Evolutionary conservation across 192 early-diverging fungal species (phyloP).

Genomic region (Chytriomyces sp.): DNA sequence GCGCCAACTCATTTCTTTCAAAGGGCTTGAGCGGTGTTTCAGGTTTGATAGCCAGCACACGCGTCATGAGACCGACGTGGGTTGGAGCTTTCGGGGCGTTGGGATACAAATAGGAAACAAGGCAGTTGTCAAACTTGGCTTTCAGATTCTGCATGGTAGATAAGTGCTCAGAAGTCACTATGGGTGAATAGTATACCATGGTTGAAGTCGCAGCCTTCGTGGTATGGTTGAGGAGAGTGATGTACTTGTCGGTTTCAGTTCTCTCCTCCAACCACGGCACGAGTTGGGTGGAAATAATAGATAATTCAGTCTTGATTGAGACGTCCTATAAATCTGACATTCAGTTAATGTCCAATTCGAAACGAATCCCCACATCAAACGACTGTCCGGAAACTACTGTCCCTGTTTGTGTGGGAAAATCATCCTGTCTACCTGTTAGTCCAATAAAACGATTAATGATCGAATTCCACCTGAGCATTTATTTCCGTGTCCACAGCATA

Average conservation of each 20-base stretch:
- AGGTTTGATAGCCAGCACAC: conserved; percentile 23
- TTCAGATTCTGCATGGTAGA: conserved; percentile 4
- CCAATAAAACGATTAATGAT: too few relatives aligned
- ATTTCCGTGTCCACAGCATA: background rate
- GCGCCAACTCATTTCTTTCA: conserved; percentile 9
- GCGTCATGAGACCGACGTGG: conserved; percentile 24
- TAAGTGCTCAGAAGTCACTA: background rate
- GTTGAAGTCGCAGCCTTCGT: background rate
- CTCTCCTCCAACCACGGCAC: conserved; percentile 22
- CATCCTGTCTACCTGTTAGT: background rate
- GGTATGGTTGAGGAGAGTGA: background rate
- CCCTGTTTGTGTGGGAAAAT: background rate
- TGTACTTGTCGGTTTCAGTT: conserved; percentile 8
- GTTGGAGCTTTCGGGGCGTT: conserved; percentile 21
- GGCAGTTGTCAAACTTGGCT: conserved; percentile 3
- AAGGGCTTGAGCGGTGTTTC: conserved; percentile 11
- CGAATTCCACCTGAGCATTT: background rate
- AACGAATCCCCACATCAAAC: too few relatives aligned
- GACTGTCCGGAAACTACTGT: background rate
- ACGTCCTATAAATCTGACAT: background rate
- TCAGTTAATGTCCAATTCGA: background rate
- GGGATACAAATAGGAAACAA: conserved; percentile 9
- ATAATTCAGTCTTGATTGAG: conserved; percentile 8
- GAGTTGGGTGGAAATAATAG: background rate
- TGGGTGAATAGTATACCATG: background rate